A percentile compares a stretch with the other conserved stretches of the same genome.
phyloP scores from a whole-genome alignment of 176 grass and related monocot genomes.

The Dendrocalamus sinicus region DNA sequence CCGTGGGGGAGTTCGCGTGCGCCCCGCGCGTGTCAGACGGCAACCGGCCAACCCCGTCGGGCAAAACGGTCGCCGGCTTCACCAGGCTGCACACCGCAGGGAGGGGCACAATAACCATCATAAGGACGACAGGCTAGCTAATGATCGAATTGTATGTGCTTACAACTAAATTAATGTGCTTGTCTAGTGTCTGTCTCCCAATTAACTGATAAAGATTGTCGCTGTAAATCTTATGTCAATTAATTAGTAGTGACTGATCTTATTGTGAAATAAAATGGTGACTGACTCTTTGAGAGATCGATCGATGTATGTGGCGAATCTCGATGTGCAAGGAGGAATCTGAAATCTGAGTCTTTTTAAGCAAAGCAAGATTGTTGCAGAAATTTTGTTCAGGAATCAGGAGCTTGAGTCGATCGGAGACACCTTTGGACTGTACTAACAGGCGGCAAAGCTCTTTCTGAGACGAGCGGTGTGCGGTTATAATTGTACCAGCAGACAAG shows the following conservation, averaged over 20 bases:
- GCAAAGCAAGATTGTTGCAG: slow-evolving; percentile 1
- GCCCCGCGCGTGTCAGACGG: slow-evolving; percentile 36
- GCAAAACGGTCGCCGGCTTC: slow-evolving; percentile 58
- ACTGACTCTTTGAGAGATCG: neutral
- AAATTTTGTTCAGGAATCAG: neutral
- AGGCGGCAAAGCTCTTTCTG: slow-evolving; percentile 18
- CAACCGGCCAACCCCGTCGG: slow-evolving; percentile 54
- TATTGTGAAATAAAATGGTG: neutral
- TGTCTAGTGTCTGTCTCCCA: neutral
- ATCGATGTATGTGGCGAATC: slow-evolving; percentile 5
- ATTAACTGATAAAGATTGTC: neutral
- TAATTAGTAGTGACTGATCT: neutral
- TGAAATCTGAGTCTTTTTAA: neutral
- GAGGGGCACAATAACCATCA: slow-evolving; percentile 65
- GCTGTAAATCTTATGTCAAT: slow-evolving; percentile 26
- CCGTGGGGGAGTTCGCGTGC: slow-evolving; percentile 67
- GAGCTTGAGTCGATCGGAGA: neutral
- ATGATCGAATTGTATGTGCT: neutral
- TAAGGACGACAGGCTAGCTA: slow-evolving; percentile 62
- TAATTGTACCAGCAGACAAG: slow-evolving; percentile 21
- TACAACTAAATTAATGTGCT: neutral
- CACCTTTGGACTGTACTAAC: slow-evolving; percentile 33
- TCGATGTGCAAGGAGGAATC: neutral
- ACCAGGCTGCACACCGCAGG: slow-evolving; percentile 62
- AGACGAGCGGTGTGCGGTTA: neutral